Base-by-base conservation (phyloP, 176 grass and related monocot genomes). In the Zoysia japonica region DNA sequence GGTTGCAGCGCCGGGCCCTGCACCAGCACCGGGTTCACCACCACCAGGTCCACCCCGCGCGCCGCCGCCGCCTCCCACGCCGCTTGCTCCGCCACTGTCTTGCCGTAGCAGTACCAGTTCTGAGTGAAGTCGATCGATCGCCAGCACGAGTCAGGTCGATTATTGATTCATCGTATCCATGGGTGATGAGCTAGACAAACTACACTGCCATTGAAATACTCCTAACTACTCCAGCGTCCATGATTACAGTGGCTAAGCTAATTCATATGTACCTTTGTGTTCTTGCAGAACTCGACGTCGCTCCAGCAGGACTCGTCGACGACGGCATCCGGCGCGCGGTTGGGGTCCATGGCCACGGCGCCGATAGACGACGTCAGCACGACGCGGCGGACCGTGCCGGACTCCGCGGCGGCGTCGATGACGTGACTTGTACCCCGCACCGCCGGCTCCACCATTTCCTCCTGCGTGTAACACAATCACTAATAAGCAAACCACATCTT, bases 261-360 rank as follows among this genome's bases (percentile, higher is more conserved):
- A 19, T 7, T 2, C 2, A 9, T 20, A 8, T 4, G 1, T 42
- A 88, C 92, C 74, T 76, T 80, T 60, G 91, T 97, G 4, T 65
- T 54, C 73, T 86, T 80, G 87, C 94, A 97, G 84, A 86, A 88
- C 0, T 91, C 87, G 67, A 97, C 87, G 80, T 97, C 91, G 87
- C 94, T 97, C 91, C 94, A 97, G 87, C 89, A 97, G 4, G 91
- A 70, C 87, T 97, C 94, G 72, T 97, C 91, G 12, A 97, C 89
- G 67, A 86, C 87, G 54, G 74, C 84, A 57, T 90, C 94, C 0
- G 82, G 60, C 2, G 79, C 2, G 80, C 88, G 92, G 45, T 49
- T 57, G 9, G 94, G 89, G 78, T 97, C 72, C 94, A 97, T 94
- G 83, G 89, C 83, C 36, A 97, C 83, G 0, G 87, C 83, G 10